These are phyloP conservation scores for Curvularia sp. DNA, from an alignment of 2,329 filamentous ascomycete genomes.

Conservation along the genomic window DNA sequence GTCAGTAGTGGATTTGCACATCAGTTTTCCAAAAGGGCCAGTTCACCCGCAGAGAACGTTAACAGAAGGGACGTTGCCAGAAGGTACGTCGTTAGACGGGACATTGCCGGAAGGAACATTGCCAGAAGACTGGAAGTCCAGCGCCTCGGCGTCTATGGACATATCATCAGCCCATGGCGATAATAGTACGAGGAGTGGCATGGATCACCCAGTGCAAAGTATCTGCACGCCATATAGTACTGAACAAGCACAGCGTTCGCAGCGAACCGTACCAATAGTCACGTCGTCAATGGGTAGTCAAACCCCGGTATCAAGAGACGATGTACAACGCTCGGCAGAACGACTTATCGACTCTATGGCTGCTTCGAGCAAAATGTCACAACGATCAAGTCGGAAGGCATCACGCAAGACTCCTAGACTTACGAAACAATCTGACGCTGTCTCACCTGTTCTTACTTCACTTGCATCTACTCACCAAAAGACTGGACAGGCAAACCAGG, in stretches of 20 bases:
- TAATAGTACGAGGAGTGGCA: not conserved
- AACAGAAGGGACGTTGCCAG: conserved; percentile 7
- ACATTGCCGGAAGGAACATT: conserved; percentile 2
- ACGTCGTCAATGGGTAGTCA: conserved; percentile 10
- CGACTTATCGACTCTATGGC: conserved; percentile 10
- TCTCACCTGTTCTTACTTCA: not conserved
- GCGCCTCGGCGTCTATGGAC: conserved; percentile 35
- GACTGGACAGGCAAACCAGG: conserved; percentile 17
- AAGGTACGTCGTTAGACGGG: not conserved
- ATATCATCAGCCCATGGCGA: conserved; percentile 25
- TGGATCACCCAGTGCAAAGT: not conserved
- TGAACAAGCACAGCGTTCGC: conserved; percentile 8
- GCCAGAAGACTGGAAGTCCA: conserved; percentile 25
- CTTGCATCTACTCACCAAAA: not conserved
- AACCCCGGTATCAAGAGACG: conserved; percentile 6
- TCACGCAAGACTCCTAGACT: not conserved
- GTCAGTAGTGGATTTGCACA: conserved; percentile 17
- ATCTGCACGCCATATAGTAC: conserved; percentile 3
- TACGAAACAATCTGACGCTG: not conserved
- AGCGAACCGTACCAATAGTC: conserved; percentile 14
- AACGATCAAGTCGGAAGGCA: not conserved
- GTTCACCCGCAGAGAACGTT: conserved; percentile 10
- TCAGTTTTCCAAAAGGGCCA: conserved; percentile 26
- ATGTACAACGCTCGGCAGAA: conserved; percentile 28
- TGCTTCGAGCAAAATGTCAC: not conserved